Evolutionary conservation across 495 filamentous ascomycete genomes (phyloP), one percentile per base, ranked within the genome.

Genomic region (Neurospora sp.): DNA sequence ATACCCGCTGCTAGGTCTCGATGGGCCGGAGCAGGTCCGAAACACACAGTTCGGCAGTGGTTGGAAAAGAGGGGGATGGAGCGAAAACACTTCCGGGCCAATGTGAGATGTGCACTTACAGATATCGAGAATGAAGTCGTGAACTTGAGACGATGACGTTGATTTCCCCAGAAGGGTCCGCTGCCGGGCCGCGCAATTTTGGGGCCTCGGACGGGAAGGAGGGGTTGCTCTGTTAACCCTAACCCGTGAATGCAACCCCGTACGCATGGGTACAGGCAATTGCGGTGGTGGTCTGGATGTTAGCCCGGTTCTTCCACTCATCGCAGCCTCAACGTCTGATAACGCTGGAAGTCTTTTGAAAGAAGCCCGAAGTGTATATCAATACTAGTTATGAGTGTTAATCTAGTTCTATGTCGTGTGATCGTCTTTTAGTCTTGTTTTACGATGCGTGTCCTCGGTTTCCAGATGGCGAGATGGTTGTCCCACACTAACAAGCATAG

Each of bases 381-480:
- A 14, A 12, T 6, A 35, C 35, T 35, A 7, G 5, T 7, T 27
- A 44, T 27, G 10, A 27, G 1, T 0, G 1, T 27, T 53, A 7
- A 14, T 2, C n/a, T 6, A 14, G 0, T 7, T 1, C 27, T 1
- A 1, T 27, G 2, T 6, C 0, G 0, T 7, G 0, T 12, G 10
- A 2, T 27, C 7, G 20, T 1, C 11, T 3, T 14, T 22, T 53
- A 14, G 20, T 20, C 1, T 2, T 22, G 3, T 5, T 22, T 27
- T 14, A 53, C 11, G 14, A 0, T 6, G 3, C 46, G 20, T 27
- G 1, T 27, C 10, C 11, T 12, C 10, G 10, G 10, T 22, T 53
- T 20, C 46, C 10, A 20, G n/a, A 14, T 53, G 20, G 11, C 20
- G 46, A 31, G 8, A 35, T 31, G 27, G 7, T 18, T 31, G 27